Conservation (phyloP, 2,329 filamentous ascomycete genomes). For the Aspergillus proliferans region DNA sequence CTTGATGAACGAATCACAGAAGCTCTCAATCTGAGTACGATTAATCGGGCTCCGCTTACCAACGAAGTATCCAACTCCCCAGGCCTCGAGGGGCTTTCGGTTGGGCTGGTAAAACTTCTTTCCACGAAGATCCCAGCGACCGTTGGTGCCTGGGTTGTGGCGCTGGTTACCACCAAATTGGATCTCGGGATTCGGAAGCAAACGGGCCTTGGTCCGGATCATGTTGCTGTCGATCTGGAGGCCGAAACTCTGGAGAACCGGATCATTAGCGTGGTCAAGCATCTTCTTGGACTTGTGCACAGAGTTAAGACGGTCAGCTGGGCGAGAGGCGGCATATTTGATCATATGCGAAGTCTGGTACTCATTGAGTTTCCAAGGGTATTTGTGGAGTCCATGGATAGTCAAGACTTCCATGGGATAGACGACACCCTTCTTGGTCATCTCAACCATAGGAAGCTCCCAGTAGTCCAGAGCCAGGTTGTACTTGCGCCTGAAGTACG, state of each 20-base stretch:
- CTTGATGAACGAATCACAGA: constrained; percentile 56
- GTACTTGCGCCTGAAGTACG: constrained; percentile 52
- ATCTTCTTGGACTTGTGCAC: constrained; percentile 63
- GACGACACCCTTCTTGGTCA: constrained; percentile 49
- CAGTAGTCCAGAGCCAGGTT: constrained; percentile 40
- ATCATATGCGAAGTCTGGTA: constrained; percentile 78
- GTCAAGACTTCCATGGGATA: constrained; percentile 53
- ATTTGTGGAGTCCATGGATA: constrained; percentile 52
- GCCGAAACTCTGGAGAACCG: constrained; percentile 65
- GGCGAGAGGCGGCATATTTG: constrained; percentile 79
- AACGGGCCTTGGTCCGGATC: constrained; percentile 60
- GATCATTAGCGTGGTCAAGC: constrained; percentile 63
- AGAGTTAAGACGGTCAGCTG: constrained; percentile 58
- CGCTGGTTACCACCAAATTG: constrained; percentile 54
- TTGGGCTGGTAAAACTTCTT: constrained; percentile 71
- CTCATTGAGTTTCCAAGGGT: constrained; percentile 53
- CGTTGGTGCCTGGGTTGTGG: constrained; percentile 57
- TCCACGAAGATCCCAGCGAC: constrained; percentile 81
- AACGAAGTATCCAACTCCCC: constrained; percentile 67
- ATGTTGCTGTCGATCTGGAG: constrained; percentile 62
- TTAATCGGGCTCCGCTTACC: constrained; percentile 46
- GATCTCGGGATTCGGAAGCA: constrained; percentile 66
- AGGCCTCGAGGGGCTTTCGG: constrained; percentile 56
- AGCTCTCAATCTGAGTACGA: constrained; percentile 43
- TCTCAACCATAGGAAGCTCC: constrained; percentile 52